Conservation (phyloP, 176 grass and related monocot genomes). For the Paspalum vaginatum region DNA sequence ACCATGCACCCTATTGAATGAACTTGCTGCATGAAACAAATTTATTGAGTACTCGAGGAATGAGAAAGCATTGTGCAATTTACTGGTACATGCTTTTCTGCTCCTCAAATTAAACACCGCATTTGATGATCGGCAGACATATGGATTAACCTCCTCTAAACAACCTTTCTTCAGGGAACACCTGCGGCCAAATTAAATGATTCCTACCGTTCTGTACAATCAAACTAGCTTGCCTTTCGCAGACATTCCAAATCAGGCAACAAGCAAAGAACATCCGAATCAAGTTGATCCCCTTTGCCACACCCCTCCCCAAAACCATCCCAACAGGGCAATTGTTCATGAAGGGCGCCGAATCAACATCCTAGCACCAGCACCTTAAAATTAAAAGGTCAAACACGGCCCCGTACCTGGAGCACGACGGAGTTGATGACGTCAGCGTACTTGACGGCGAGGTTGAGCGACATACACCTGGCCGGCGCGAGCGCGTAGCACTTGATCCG, state of each 20-base stretch:
- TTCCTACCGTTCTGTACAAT: conserved; percentile 44
- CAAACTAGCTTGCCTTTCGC: conserved; percentile 26
- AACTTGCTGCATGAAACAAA: background rate
- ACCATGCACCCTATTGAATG: background rate
- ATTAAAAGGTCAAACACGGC: background rate
- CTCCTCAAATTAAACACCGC: background rate
- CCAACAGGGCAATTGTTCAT: conserved; percentile 13
- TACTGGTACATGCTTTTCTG: conserved; percentile 1
- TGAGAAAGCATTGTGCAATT: background rate
- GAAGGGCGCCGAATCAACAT: background rate
- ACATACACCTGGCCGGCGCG: conserved; percentile 92
- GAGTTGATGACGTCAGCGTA: conserved; percentile 96
- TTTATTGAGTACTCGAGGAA: background rate
- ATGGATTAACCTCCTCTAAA: background rate
- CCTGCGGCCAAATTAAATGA: background rate
- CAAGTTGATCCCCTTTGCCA: conserved; percentile 7
- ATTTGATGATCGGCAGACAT: background rate
- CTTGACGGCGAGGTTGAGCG: conserved; percentile 97
- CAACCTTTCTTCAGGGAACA: background rate
- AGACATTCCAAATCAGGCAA: conserved; percentile 30
- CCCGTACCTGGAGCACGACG: conserved; percentile 80
- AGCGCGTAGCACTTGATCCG: conserved; percentile 72
- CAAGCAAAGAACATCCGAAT: conserved; percentile 48
- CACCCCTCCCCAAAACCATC: background rate
- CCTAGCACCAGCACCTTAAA: background rate